A percentile compares a stretch with the other conserved stretches of the same genome.
These are phyloP conservation scores for Magnolia officinalis DNA, from an alignment of 164 flowering plant genomes.

Conservation along the genomic window DNA sequence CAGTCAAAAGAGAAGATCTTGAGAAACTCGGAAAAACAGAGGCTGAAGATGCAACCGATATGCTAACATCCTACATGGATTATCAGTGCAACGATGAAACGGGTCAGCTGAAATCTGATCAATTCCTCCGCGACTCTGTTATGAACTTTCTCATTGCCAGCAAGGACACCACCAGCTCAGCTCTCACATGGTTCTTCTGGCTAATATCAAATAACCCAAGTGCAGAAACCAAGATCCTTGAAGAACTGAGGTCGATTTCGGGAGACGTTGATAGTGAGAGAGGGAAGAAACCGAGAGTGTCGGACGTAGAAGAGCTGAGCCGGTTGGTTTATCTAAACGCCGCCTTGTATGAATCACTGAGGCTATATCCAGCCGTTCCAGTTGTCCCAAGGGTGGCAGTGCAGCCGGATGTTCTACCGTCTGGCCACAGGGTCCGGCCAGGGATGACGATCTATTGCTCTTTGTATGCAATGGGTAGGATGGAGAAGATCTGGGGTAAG, in stretches of 20 bases:
- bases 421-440: constrained; percentile 26
- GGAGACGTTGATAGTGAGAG: background rate
- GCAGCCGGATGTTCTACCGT: constrained; percentile 34
- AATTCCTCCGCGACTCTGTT: constrained; percentile 28
- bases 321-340: constrained; percentile 36
- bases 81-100: background rate
- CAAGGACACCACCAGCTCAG: constrained; percentile 30
- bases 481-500: constrained; percentile 45
- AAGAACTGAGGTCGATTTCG: constrained; percentile 17
- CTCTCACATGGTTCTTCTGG: constrained; percentile 43
- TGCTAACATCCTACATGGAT: background rate
- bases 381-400: constrained; percentile 18
- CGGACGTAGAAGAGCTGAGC: constrained; percentile 1
- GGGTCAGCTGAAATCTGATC: background rate
- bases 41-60: background rate
- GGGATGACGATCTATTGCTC: constrained; percentile 16
- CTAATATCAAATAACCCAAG: constrained; percentile 23
- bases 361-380: constrained; percentile 47
- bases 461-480: constrained; percentile 34
- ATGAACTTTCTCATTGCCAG: constrained; percentile 30
- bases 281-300: constrained; percentile 10
- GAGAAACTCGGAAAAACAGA: background rate
- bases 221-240: constrained; percentile 26
- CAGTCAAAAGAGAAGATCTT: background rate
- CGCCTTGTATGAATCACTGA: constrained; percentile 35